Evolutionary conservation across 768 basidiomycete species (phyloP).

Genomic region (Kwoniella dejecticola): DNA sequence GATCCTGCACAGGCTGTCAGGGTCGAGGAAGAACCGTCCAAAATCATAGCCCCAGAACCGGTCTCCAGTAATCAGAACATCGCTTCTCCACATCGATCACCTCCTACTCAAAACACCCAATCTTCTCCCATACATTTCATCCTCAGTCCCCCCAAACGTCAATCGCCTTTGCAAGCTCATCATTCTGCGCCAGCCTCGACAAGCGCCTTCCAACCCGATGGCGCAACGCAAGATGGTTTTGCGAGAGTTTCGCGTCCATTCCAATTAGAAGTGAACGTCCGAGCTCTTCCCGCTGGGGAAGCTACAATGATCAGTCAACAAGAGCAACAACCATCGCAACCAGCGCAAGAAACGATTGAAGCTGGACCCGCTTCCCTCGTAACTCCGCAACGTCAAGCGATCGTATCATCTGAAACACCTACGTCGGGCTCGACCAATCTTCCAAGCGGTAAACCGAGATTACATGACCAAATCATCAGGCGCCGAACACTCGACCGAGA

Average conservation of each 20-base stretch:
- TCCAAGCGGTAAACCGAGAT: neutral
- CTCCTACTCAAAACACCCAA: neutral
- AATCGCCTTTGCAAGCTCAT: neutral
- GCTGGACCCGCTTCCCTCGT: neutral
- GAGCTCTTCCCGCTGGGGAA: slow-evolving; percentile 4
- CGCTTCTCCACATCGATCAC: neutral
- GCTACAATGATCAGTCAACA: neutral
- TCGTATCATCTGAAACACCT: neutral
- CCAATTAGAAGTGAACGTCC: slow-evolving; percentile 7
- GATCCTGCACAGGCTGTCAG: too few species aligned
- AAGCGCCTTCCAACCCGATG: too few species aligned
- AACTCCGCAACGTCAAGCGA: neutral
- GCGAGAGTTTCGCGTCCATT: slow-evolving; percentile 4
- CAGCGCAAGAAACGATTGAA: neutral
- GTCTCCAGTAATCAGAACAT: neutral
- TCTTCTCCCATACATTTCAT: slow-evolving; percentile 9
- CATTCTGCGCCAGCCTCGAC: neutral
- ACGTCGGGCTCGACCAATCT: neutral
- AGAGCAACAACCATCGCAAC: neutral
- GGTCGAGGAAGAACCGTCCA: too few species aligned
- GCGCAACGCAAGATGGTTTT: neutral
- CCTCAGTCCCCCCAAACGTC: slow-evolving; percentile 14
- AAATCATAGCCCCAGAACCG: neutral
- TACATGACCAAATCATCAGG: slow-evolving; percentile 4
- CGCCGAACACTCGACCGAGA: neutral